phyloP scores from a whole-genome alignment of 2,329 filamentous ascomycete genomes.

The Pestalotiopsis sp. region DNA sequence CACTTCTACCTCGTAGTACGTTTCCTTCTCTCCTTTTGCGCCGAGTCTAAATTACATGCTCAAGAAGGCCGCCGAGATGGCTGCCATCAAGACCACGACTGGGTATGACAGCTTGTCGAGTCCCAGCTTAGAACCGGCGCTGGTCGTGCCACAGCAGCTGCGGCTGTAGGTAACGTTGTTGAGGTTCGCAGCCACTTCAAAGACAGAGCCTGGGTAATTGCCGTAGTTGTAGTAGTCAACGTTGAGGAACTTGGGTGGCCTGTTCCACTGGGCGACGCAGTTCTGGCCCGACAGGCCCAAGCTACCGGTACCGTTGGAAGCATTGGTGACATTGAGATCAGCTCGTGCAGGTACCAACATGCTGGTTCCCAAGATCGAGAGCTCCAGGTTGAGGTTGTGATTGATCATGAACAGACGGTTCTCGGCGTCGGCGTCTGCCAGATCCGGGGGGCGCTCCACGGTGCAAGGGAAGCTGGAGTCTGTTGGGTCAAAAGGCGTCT shows the following conservation, averaged over 20 bases:
- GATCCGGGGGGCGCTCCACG: constrained; percentile 73
- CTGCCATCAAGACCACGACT: neutral
- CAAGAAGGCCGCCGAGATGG: neutral
- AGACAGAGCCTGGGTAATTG: constrained; percentile 69
- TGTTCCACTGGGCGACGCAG: constrained; percentile 65
- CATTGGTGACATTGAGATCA: constrained; percentile 73
- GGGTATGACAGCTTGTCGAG: neutral
- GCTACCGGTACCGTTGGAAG: constrained; percentile 64
- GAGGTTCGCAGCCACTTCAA: constrained; percentile 69
- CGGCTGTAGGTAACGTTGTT: constrained; percentile 74
- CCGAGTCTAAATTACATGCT: neutral
- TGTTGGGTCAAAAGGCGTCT: constrained; percentile 80
- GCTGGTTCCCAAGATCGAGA: constrained; percentile 65
- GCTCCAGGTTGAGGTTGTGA: constrained; percentile 85
- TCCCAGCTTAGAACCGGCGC: constrained; percentile 11
- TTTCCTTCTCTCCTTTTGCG: neutral
- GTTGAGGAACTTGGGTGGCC: constrained; percentile 76
- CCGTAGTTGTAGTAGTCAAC: constrained; percentile 86
- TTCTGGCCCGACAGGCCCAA: constrained; percentile 66
- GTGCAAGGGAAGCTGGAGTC: constrained; percentile 73
- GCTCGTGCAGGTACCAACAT: constrained; percentile 74
- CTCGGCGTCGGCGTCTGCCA: constrained; percentile 54
- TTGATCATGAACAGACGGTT: constrained; percentile 81
- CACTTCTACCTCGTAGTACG: neutral
- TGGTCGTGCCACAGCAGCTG: constrained; percentile 56